These are phyloP conservation scores for Rhododendron griersonianum DNA, from an alignment of 148 eudicot species.

Conservation along the genomic window DNA sequence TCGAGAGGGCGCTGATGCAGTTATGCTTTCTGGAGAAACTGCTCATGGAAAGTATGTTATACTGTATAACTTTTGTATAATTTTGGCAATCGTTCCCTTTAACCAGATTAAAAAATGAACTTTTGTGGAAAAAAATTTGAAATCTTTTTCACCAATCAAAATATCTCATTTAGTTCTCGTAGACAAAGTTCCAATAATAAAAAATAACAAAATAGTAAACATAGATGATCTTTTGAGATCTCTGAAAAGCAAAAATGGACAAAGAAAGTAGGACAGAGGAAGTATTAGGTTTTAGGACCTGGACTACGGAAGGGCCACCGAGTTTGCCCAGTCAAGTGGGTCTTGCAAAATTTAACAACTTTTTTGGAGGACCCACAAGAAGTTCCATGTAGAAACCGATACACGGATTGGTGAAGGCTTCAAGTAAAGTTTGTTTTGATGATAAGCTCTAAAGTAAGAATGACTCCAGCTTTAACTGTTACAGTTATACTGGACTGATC, in stretches of 20 bases:
- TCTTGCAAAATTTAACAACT: background rate
- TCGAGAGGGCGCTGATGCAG: slow-evolving; percentile 94
- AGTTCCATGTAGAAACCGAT: background rate
- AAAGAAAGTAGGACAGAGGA: background rate
- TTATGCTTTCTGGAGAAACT: slow-evolving; percentile 99
- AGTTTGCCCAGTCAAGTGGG: background rate
- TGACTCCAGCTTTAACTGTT: background rate
- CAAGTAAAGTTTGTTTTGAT: background rate
- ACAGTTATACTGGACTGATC: background rate
- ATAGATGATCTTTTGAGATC: background rate
- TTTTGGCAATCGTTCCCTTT: background rate
- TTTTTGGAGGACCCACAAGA: background rate
- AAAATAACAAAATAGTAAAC: background rate
- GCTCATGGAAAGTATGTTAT: slow-evolving; percentile 94
- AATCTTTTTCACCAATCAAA: background rate
- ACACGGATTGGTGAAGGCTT: background rate
- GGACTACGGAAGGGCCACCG: background rate
- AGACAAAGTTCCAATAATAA: background rate
- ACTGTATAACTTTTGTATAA: background rate
- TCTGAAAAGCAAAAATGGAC: background rate
- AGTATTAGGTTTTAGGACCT: background rate
- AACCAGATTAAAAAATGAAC: background rate
- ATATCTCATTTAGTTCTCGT: background rate
- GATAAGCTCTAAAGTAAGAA: background rate
- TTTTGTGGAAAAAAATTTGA: background rate